These are phyloP conservation scores for Kuraishia cidri DNA, from an alignment of 805 yeast genomes.

Conservation along the genomic window DNA sequence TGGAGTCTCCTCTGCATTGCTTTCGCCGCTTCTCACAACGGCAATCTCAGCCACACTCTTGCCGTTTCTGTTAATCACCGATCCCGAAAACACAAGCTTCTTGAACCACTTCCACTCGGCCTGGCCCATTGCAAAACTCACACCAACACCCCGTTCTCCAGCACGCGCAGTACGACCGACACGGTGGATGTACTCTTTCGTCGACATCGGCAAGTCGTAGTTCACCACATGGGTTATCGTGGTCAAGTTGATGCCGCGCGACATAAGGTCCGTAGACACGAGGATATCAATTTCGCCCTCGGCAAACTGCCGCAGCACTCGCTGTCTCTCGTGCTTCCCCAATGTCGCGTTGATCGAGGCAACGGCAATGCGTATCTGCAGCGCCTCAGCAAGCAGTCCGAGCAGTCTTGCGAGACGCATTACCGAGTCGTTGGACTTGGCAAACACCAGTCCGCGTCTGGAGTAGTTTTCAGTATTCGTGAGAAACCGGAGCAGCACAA, in stretches of 20 bases:
- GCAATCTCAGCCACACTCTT: conserved; percentile 23
- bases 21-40: conserved; percentile 11
- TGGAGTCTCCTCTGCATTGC: not conserved
- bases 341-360: conserved; percentile 52
- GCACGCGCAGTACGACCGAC: conserved; percentile 98
- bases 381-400: conserved; percentile 24
- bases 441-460: conserved; percentile 44
- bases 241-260: conserved; percentile 88
- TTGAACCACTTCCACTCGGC: conserved; percentile 68
- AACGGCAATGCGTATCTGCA: conserved; percentile 12
- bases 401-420: conserved; percentile 67
- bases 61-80: conserved; percentile 42
- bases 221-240: conserved; percentile 71
- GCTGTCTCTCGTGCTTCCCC: conserved; percentile 41
- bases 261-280: conserved; percentile 83
- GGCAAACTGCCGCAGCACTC: conserved; percentile 52
- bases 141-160: conserved; percentile 64
- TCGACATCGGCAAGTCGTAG: conserved; percentile 83
- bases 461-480: conserved; percentile 10
- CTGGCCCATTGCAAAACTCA: conserved; percentile 63
- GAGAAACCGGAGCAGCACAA: conserved; percentile 54
- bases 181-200: conserved; percentile 91
- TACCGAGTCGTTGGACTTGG: conserved; percentile 79
- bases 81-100: conserved; percentile 31
- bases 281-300: conserved; percentile 40